These are phyloP conservation scores for Kentomonas sorsogonicus DNA, from an alignment of 208 protist genomes.

Conservation along the genomic window DNA sequence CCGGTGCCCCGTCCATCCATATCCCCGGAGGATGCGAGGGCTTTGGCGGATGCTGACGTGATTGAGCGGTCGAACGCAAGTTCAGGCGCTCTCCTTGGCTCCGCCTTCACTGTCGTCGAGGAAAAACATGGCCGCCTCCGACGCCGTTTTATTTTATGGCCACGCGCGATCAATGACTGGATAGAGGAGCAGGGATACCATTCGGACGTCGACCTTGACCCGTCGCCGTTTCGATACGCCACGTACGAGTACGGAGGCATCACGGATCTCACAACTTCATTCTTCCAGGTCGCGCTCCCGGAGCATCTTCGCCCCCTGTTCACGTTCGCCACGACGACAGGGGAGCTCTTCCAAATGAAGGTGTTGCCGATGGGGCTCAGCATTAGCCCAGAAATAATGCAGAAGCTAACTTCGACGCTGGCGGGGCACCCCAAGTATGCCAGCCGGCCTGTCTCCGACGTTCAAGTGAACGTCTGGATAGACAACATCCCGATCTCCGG, in stretches of 20 bases:
- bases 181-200: slow-evolving; percentile 11
- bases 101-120: slow-evolving; percentile 9
- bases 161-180: neutral
- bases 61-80: neutral
- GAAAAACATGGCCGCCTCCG: slow-evolving; percentile 8
- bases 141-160: slow-evolving; percentile 13
- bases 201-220: neutral
- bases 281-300: slow-evolving; percentile 11
- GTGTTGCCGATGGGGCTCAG: slow-evolving; percentile 18
- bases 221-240: neutral
- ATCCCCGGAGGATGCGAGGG: too few species aligned
- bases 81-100: neutral
- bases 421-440: slow-evolving; percentile 9
- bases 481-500: slow-evolving; percentile 22
- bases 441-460: neutral
- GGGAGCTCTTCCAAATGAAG: slow-evolving; percentile 10
- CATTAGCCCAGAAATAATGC: slow-evolving; percentile 19
- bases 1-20: too few species aligned
- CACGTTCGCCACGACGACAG: neutral
- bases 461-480: slow-evolving; percentile 16
- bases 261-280: slow-evolving; percentile 9
- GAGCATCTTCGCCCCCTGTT: neutral
- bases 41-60: too few species aligned
- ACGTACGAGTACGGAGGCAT: slow-evolving; percentile 4
- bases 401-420: slow-evolving; percentile 8